A percentile compares a stretch with the other conserved stretches of the same genome.
Evolutionary conservation across 768 basidiomycete genomes (phyloP).

Genomic region (Amanita subjunquillea): DNA sequence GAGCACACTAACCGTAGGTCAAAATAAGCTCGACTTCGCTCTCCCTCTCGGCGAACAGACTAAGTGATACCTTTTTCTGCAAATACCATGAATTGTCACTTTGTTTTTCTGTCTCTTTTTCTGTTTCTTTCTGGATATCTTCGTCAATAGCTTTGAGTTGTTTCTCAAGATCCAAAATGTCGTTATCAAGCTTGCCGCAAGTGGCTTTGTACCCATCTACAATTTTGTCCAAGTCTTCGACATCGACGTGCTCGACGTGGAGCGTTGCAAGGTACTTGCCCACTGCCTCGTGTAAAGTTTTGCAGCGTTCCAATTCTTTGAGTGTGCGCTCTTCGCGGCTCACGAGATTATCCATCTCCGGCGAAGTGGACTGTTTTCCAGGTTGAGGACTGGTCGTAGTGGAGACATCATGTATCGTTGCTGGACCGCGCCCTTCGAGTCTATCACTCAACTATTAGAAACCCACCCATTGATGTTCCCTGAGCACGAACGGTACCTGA

Average conservation of each 20-base stretch:
- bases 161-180: too few species aligned
- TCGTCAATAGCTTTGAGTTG: too few species aligned
- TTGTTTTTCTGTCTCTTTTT: constrained; percentile 9
- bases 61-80: constrained; percentile 19
- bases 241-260: too few species aligned
- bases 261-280: too few species aligned
- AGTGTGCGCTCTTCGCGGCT: neutral
- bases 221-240: too few species aligned
- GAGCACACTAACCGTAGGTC: constrained; percentile 23
- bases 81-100: constrained; percentile 11
- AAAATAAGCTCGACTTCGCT: constrained; percentile 27
- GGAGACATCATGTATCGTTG: constrained; percentile 33
- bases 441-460: too few species aligned
- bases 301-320: too few species aligned
- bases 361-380: constrained; percentile 14
- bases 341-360: constrained; percentile 16
- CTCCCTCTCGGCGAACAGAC: constrained; percentile 24
- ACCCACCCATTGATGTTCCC: too few species aligned
- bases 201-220: too few species aligned
- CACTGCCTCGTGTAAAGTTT: too few species aligned
- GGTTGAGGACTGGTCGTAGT: constrained; percentile 15
- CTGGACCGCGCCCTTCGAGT: too few species aligned
- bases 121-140: constrained; percentile 9
- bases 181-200: too few species aligned
- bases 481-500: constrained; percentile 20